Percentiles rank a stretch among this genome's conserved stretches.
These are phyloP conservation scores for Acorus calamus DNA, from an alignment of 106 monocot genomes.

Conservation along the genomic window DNA sequence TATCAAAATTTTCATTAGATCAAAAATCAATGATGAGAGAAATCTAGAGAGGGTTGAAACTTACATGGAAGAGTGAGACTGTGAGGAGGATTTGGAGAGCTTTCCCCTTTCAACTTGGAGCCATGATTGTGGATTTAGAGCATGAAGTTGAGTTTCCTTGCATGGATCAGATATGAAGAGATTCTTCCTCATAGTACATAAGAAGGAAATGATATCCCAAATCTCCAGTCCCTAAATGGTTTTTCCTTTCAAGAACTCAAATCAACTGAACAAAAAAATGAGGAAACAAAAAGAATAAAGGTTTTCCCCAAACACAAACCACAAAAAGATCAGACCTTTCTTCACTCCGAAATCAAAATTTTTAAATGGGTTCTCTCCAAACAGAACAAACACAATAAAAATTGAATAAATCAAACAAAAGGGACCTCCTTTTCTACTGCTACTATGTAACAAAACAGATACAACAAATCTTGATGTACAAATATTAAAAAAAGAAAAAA, in stretches of 20 bases:
- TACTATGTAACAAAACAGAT: too few species aligned
- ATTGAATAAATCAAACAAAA: background rate
- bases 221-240: conserved; percentile 55
- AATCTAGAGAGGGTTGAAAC: conserved; percentile 3
- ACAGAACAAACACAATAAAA: background rate
- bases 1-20: too few species aligned
- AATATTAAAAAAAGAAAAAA: too few species aligned
- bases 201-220: conserved; percentile 59
- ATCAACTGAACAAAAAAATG: too few species aligned
- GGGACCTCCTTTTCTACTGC: background rate
- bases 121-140: conserved; percentile 94
- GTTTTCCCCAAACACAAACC: conserved; percentile 6
- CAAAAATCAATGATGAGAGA: too few species aligned
- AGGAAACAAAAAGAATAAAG: background rate
- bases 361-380: too few species aligned
- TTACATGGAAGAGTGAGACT: conserved; percentile 86
- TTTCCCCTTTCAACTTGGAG: conserved; percentile 98
- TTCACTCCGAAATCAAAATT: too few species aligned
- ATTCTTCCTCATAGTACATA: conserved; percentile 72
- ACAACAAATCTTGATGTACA: too few species aligned
- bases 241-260: too few species aligned
- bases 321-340: background rate
- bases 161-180: conserved; percentile 69
- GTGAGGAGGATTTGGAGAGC: conserved; percentile 56
- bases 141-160: conserved; percentile 81